These are phyloP conservation scores for Adenanthera pavonina DNA, from an alignment of 306 rosid species.

Conservation along the genomic window DNA sequence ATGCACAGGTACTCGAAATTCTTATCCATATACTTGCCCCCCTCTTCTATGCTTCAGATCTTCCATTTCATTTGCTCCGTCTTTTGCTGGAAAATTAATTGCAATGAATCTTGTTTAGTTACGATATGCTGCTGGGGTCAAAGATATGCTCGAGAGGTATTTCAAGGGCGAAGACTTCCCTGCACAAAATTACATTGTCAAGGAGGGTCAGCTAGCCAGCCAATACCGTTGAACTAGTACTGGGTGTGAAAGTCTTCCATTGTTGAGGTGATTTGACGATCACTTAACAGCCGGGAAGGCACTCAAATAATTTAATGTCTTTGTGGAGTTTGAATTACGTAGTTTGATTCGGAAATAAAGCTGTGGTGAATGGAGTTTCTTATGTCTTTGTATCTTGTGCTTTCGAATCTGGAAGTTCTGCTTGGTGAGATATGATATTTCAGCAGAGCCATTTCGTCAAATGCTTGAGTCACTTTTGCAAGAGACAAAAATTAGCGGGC, in stretches of 20 bases:
- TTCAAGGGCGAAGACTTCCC: conserved; percentile 95
- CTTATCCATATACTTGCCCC: not conserved
- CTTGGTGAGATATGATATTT: not conserved
- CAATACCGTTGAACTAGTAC: conserved; percentile 68
- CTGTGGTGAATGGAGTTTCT: not conserved
- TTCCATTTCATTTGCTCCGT: conserved; percentile 12
- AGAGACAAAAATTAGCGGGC: too few relatives aligned
- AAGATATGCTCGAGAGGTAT: conserved; percentile 93
- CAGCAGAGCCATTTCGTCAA: not conserved
- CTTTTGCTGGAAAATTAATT: conserved; percentile 15
- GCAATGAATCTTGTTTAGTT: conserved; percentile 48
- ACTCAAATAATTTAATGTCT: conserved; percentile 6
- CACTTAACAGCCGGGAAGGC: conserved; percentile 29
- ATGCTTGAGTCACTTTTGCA: too few relatives aligned
- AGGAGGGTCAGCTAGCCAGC: conserved; percentile 86
- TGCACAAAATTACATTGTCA: conserved; percentile 87
- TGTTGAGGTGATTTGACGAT: conserved; percentile 27
- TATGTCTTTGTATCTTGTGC: conserved; percentile 1
- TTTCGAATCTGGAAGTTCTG: not conserved
- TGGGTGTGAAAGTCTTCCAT: conserved; percentile 24
- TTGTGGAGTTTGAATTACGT: conserved; percentile 30
- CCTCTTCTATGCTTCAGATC: not conserved
- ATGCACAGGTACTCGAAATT: conserved; percentile 72
- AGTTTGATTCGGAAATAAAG: conserved; percentile 33
- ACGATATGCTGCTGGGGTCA: conserved; percentile 90